Evolutionary conservation across 495 filamentous ascomycete genomes (phyloP).

Genomic region (Podospora conica): DNA sequence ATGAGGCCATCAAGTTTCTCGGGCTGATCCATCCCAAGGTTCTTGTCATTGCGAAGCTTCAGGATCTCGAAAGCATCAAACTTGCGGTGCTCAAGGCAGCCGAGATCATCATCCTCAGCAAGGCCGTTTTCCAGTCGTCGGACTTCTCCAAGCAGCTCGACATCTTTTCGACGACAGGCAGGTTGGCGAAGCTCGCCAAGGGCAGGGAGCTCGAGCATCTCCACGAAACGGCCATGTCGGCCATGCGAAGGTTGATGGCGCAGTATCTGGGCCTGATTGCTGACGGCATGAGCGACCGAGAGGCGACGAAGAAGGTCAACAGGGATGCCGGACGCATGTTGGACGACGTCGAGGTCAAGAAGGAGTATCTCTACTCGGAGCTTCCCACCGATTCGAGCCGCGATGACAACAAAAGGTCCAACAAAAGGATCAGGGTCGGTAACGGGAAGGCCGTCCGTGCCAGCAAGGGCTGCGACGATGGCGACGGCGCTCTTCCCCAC

Average conservation of each 20-base stretch:
- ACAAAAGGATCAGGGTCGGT: not conserved
- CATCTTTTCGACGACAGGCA: not conserved
- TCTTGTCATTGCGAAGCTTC: conserved; percentile 32
- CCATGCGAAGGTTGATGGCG: not conserved
- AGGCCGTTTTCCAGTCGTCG: not conserved
- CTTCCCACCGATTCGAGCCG: not conserved
- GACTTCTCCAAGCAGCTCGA: conserved; percentile 3
- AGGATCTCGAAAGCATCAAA: conserved; percentile 21
- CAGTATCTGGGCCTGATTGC: not conserved
- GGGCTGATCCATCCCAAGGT: conserved; percentile 30
- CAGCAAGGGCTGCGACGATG: not conserved
- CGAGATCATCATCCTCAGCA: conserved; percentile 51
- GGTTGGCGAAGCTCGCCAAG: conserved; percentile 21
- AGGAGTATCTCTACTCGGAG: not conserved
- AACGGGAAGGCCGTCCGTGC: not conserved
- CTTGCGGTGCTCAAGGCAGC: conserved; percentile 43
- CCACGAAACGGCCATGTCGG: not conserved
- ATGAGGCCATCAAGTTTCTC: conserved; percentile 55
- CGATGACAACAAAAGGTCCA: not conserved
- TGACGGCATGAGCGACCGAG: not conserved
- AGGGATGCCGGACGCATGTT: too few species aligned
- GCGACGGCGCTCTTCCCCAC: not conserved
- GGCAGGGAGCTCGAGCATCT: conserved; percentile 7
- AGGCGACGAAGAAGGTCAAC: not conserved
- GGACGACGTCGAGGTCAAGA: not conserved